phyloP scores from a whole-genome alignment of 2,329 filamentous ascomycete species.

The Furcasterigmium furcatum region DNA sequence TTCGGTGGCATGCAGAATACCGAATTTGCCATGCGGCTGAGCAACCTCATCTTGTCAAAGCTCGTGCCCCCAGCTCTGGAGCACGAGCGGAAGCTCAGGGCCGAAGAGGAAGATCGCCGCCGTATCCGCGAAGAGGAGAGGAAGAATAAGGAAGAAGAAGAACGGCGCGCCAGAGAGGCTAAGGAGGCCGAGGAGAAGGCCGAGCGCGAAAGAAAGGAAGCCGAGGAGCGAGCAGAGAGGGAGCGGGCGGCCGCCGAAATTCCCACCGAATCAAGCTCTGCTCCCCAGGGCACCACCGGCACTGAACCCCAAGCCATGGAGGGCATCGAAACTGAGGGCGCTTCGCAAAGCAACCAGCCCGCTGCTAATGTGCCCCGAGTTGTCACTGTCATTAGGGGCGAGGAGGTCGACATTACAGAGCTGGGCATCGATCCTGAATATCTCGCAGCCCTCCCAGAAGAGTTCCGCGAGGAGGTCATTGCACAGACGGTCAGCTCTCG shows the following conservation, averaged over 20 bases:
- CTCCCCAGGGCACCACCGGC: background rate
- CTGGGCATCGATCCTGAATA: conserved; percentile 94
- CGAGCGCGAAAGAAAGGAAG: conserved; percentile 64
- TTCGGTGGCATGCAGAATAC: conserved; percentile 62
- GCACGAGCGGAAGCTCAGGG: conserved; percentile 69
- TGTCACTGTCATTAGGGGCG: conserved; percentile 79
- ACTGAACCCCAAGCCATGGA: conserved; percentile 60
- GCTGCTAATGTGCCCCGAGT: conserved; percentile 50
- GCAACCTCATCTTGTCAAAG: conserved; percentile 65
- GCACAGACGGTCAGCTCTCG: conserved; percentile 84
- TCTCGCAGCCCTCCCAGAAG: conserved; percentile 93
- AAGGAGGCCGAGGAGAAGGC: conserved; percentile 69
- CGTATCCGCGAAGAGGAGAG: conserved; percentile 53
- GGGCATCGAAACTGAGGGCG: conserved; percentile 60
- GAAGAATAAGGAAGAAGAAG: conserved; percentile 62
- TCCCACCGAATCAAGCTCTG: conserved; percentile 17
- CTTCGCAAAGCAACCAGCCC: conserved; percentile 7
- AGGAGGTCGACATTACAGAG: conserved; percentile 88
- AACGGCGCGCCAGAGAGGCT: conserved; percentile 64
- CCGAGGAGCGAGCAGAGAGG: conserved; percentile 63
- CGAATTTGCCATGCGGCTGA: conserved; percentile 67
- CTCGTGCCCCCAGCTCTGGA: conserved; percentile 84
- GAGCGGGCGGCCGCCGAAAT: conserved; percentile 60
- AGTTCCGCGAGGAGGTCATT: conserved; percentile 93
- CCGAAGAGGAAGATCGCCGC: conserved; percentile 48